These are phyloP conservation scores for Vitis hybrid DNA, from an alignment of 177 flowering plant genomes.

Conservation along the genomic window DNA sequence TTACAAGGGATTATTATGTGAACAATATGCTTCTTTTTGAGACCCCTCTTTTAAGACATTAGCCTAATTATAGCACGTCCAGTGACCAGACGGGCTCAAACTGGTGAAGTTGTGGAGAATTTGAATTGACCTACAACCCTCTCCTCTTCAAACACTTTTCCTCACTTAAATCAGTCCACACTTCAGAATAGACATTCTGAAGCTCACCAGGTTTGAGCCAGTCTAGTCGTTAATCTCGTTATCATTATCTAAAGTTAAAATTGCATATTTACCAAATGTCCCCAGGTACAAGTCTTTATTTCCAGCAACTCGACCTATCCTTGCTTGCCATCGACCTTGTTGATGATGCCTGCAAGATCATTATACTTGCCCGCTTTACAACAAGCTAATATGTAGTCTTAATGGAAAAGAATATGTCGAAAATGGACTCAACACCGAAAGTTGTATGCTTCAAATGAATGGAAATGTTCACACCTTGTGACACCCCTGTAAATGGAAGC, in stretches of 20 bases:
- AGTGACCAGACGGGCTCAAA: background rate
- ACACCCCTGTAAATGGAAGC: constrained; percentile 93
- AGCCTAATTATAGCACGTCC: too few relatives aligned
- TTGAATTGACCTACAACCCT: too few relatives aligned
- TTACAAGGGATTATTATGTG: background rate
- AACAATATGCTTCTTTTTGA: background rate
- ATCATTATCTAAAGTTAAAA: background rate
- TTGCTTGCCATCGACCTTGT: constrained; percentile 96
- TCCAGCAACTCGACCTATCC: constrained; percentile 94
- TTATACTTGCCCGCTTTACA: background rate
- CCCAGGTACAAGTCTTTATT: constrained; percentile 91
- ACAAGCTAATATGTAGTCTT: background rate
- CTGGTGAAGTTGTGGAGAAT: too few relatives aligned
- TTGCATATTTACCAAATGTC: constrained; percentile 60
- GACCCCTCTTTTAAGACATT: too few relatives aligned
- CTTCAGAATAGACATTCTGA: too few relatives aligned
- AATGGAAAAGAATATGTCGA: background rate
- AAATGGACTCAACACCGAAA: background rate
- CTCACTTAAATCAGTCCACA: too few relatives aligned
- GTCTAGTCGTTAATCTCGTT: background rate
- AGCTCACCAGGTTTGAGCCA: background rate
- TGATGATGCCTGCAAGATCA: constrained; percentile 76
- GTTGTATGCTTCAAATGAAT: too few relatives aligned
- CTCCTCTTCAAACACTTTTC: too few relatives aligned
- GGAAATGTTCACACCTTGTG: constrained; percentile 53